Base-by-base conservation (phyloP, 805 yeast species). In the Wickerhamomyces subpelliculosus region DNA sequence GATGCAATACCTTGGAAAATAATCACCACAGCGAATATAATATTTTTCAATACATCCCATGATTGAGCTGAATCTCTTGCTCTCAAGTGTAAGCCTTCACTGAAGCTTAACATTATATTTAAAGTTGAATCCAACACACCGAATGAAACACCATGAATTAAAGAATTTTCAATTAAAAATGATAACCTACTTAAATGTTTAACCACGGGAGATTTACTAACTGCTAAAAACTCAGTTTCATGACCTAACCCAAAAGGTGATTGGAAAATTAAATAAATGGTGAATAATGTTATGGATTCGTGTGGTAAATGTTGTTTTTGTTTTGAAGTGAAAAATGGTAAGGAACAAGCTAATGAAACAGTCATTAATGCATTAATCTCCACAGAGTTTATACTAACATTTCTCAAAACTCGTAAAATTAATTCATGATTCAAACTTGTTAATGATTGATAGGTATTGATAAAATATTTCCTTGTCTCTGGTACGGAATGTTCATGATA, bases 151-250 rank as follows among this genome's bases (percentile, higher is more conserved):
- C 49, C 55, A 32, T 49, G 41, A n/a, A 44, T 38, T 22, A 64
- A 50, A 37, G 59, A 61, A 11, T 55, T 56, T 39, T 70, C 73
- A 27, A 71, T 46, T 3, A 78, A 46, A 33, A 66, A 63, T 0
- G 82, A 67, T 17, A 78, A 43, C 33, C 68, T 60, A 49, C 67
- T 75, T 32, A 77, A 47, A 44, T 75, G 75, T 39, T 67, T 71
- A 22, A 71, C 42, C 2, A 67, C 67, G 0, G 82, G 81, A 17
- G 49, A 45, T 14, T 23, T 20, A 4, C 42, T 40, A 13, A 34
- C 8, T 9, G 16, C 10, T 13, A 37, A 34, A n/a, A n/a, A n/a
- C n/a, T n/a, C n/a, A n/a, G n/a, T n/a, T 32, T 32, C 21, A n/a
- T 43, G 36, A 5, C 34, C 17, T 25, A n/a, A 22, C 3, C 40